A percentile compares a stretch with the other conserved stretches of the same genome.
Conservation (phyloP, 2,329 filamentous ascomycete species). For the Pseudogymnoascus sp. region DNA sequence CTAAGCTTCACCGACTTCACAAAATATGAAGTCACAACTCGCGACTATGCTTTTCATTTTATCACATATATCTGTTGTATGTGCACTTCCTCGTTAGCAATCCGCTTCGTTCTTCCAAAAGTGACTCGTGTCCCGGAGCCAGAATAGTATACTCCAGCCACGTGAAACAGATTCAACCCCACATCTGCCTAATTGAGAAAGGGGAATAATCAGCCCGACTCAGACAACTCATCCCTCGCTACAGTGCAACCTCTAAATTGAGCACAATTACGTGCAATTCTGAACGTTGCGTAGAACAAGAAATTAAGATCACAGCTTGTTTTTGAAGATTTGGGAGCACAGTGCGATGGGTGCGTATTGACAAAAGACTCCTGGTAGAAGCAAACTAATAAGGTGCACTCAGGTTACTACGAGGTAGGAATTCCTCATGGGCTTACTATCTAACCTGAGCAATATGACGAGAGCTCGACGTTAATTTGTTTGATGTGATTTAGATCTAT, state of each 20-base stretch:
- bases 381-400: background rate
- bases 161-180: background rate
- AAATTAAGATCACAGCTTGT: background rate
- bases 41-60: background rate
- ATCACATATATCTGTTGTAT: background rate
- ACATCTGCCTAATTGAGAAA: background rate
- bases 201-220: background rate
- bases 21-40: background rate
- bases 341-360: background rate
- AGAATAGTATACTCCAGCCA: background rate
- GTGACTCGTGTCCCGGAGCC: too few relatives aligned
- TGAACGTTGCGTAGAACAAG: background rate
- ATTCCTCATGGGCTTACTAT: background rate
- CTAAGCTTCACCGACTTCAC: background rate
- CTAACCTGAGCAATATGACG: background rate
- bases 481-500: background rate
- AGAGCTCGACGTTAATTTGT: background rate
- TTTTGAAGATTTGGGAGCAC: background rate
- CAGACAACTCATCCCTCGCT: background rate
- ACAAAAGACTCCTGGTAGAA: background rate
- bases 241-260: background rate
- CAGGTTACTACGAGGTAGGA: background rate
- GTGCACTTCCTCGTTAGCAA: background rate
- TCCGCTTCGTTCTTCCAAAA: background rate
- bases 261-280: background rate